Evolutionary conservation across 495 filamentous ascomycete genomes (phyloP).

Genomic region (Penicillium lividum): DNA sequence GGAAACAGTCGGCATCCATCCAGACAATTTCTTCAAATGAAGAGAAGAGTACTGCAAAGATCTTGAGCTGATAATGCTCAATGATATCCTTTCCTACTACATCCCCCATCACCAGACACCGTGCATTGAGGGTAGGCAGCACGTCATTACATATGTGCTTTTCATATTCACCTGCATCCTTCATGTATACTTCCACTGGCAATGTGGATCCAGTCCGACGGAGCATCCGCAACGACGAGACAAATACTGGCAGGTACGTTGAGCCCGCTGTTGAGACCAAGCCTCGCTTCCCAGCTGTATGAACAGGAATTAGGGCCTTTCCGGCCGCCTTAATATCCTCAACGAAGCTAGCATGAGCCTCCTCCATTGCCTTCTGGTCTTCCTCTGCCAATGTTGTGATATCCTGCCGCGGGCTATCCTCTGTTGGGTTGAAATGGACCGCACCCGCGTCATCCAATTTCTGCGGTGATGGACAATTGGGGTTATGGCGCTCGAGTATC

Average conservation of each 20-base stretch:
- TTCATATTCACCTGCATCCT: slow-evolving; percentile 51
- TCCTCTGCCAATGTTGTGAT: slow-evolving; percentile 35
- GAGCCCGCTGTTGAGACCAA: slow-evolving; percentile 55
- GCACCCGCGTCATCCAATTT: slow-evolving; percentile 25
- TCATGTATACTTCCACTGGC: slow-evolving; percentile 61
- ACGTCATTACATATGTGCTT: slow-evolving; percentile 51
- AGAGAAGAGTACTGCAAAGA: slow-evolving; percentile 61
- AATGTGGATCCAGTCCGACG: slow-evolving; percentile 56
- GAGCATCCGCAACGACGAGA: slow-evolving; percentile 58
- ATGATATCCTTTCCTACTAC: slow-evolving; percentile 42
- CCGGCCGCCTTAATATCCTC: slow-evolving; percentile 30
- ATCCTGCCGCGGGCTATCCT: slow-evolving; percentile 35
- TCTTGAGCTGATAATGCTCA: slow-evolving; percentile 59
- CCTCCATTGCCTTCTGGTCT: slow-evolving; percentile 36
- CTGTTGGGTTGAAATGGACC: slow-evolving; percentile 37
- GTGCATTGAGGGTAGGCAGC: slow-evolving; percentile 52
- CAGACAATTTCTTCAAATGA: slow-evolving; percentile 62
- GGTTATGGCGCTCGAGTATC: slow-evolving; percentile 34
- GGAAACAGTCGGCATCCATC: slow-evolving; percentile 62
- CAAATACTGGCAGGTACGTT: slow-evolving; percentile 46
- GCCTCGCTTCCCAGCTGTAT: slow-evolving; percentile 49
- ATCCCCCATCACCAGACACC: slow-evolving; percentile 52
- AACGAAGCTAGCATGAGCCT: slow-evolving; percentile 47
- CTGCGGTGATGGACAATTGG: slow-evolving; percentile 33
- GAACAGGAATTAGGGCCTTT: slow-evolving; percentile 41